phyloP scores from a whole-genome alignment of 1,284 basidiomycete species.

The Gomphus bonarii region DNA sequence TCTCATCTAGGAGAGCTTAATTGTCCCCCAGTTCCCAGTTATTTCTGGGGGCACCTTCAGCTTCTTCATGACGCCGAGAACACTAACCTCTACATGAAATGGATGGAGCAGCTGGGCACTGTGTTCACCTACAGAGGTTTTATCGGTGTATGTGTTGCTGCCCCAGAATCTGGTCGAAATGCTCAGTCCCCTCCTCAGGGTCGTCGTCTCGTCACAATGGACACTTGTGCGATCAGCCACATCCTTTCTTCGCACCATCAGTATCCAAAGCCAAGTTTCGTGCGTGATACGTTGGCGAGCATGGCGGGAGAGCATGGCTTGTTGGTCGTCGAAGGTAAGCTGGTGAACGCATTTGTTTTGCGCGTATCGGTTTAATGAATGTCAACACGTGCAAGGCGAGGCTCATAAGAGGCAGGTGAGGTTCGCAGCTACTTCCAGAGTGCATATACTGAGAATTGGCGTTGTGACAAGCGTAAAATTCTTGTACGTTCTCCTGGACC shows the following conservation, averaged over 20 bases:
- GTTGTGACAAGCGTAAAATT: slow-evolving; percentile 29
- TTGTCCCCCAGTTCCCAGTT: slow-evolving; percentile 29
- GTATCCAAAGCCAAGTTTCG: slow-evolving; percentile 58
- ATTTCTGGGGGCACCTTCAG: slow-evolving; percentile 46
- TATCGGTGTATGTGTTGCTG: slow-evolving; percentile 24
- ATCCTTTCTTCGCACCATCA: slow-evolving; percentile 50
- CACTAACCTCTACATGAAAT: slow-evolving; percentile 36
- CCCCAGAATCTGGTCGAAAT: not conserved
- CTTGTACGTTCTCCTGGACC: slow-evolving; percentile 20
- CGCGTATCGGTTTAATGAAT: not conserved
- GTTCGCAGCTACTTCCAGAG: slow-evolving; percentile 18
- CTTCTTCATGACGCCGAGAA: slow-evolving; percentile 51
- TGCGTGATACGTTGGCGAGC: slow-evolving; percentile 42
- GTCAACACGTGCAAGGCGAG: slow-evolving; percentile 23
- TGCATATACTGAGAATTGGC: slow-evolving; percentile 29
- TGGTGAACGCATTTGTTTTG: slow-evolving; percentile 18
- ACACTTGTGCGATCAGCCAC: slow-evolving; percentile 48
- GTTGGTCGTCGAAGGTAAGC: slow-evolving; percentile 18
- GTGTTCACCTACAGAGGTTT: slow-evolving; percentile 49
- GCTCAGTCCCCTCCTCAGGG: slow-evolving; percentile 16
- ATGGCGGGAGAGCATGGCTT: slow-evolving; percentile 39
- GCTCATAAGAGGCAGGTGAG: slow-evolving; percentile 42
- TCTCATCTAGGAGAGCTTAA: slow-evolving; percentile 31
- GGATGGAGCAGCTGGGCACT: slow-evolving; percentile 37
- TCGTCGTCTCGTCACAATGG: slow-evolving; percentile 46